Percentiles rank a stretch among this genome's conserved stretches.
These are phyloP conservation scores for Boeremia exigua DNA, from an alignment of 2,329 filamentous ascomycete species.

Conservation along the genomic window DNA sequence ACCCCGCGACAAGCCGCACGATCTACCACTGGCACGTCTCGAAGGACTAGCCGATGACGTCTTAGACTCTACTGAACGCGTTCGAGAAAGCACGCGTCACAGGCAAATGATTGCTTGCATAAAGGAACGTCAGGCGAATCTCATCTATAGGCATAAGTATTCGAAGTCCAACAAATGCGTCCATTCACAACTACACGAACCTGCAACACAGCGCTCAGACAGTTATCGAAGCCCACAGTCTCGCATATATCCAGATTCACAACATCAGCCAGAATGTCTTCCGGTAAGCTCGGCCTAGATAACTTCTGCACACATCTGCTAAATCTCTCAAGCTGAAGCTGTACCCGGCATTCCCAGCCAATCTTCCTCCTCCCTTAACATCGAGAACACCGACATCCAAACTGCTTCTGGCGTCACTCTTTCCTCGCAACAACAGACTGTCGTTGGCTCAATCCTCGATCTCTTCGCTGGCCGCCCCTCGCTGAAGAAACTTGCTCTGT, in stretches of 20 bases:
- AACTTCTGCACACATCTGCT: background rate
- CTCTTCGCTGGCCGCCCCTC: conserved; percentile 67
- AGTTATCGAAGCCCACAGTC: conserved; percentile 25
- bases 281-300: conserved; percentile 13
- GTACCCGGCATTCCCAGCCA: conserved; percentile 12
- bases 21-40: conserved; percentile 11
- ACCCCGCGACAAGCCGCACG: conserved; percentile 5
- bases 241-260: conserved; percentile 22
- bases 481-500: conserved; percentile 64
- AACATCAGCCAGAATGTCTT: conserved; percentile 41
- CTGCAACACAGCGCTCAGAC: conserved; percentile 22
- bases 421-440: conserved; percentile 57
- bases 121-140: conserved; percentile 2
- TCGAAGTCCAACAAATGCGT: conserved; percentile 21
- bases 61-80: conserved; percentile 13
- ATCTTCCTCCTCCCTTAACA: conserved; percentile 44
- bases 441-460: conserved; percentile 66
- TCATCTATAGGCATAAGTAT: background rate
- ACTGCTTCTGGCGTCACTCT: conserved; percentile 60
- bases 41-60: conserved; percentile 9
- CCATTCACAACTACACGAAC: conserved; percentile 21
- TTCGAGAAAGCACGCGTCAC: conserved; percentile 2
- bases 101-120: background rate
- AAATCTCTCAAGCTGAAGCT: conserved; percentile 9
- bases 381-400: conserved; percentile 63